Conservation (phyloP, 1,139 yeast genomes). For the Ogataea hybrid region DNA sequence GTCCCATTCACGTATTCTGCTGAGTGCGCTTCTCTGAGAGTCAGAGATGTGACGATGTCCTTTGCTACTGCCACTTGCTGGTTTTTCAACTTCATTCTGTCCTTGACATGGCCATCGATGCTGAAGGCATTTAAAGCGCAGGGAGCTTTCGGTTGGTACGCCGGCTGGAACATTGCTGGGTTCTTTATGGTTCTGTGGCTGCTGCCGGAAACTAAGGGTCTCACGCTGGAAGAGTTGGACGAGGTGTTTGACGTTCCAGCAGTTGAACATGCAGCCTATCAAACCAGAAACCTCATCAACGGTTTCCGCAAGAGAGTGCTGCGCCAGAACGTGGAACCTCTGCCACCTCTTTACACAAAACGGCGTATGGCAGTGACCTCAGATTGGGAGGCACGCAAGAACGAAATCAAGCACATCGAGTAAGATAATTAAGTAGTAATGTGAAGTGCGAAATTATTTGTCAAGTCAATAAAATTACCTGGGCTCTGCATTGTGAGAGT, state of each 20-base stretch:
- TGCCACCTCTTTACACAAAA: constrained; percentile 54
- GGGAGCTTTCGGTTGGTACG: constrained; percentile 92
- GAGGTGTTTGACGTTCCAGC: constrained; percentile 63
- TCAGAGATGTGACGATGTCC: constrained; percentile 85
- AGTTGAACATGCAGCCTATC: constrained; percentile 53
- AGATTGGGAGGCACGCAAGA: constrained; percentile 61
- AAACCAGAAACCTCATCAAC: constrained; percentile 44
- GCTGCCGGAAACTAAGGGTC: constrained; percentile 70
- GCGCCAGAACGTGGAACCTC: constrained; percentile 44
- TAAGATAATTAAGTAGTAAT: constrained; percentile 3
- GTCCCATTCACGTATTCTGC: constrained; percentile 90
- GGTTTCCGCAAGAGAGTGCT: constrained; percentile 39
- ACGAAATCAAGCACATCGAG: constrained; percentile 42
- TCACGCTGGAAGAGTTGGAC: constrained; percentile 70
- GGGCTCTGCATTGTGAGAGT: background rate
- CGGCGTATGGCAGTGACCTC: constrained; percentile 61
- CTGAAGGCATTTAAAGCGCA: constrained; percentile 63
- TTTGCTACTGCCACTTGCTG: constrained; percentile 82
- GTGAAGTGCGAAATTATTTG: background rate
- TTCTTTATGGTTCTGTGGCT: constrained; percentile 66
- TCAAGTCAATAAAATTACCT: too few species aligned
- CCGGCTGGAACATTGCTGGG: constrained; percentile 81
- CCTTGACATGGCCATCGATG: constrained; percentile 82
- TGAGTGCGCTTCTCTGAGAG: constrained; percentile 80
- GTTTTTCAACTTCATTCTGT: constrained; percentile 80